Evolutionary conservation across 164 flowering plant species (phyloP), one percentile per base, ranked within the genome.

Genomic region (Vitis rotundifolia): DNA sequence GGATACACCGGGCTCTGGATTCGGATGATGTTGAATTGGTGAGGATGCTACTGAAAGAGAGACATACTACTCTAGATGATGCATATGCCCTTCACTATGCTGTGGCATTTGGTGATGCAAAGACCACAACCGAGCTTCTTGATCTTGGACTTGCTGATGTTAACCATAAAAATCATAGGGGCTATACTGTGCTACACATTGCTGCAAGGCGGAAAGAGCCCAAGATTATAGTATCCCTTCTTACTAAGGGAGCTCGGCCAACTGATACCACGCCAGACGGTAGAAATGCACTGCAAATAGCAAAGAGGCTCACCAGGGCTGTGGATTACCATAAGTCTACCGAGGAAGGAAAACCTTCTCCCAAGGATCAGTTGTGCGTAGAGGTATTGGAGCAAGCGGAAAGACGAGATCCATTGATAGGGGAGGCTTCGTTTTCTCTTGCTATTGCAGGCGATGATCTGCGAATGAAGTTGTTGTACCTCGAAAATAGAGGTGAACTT

Each of bases 351-450:
- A 81, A 83, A 66, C 78, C 87, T 59, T 77, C 97, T 69, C 86
- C 91, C 2, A 89, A 84, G 80, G 97, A 90, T 74, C 83, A 89
- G 65, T 71, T 93, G 68, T 95, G 99, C 81, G 77, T 93, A 70
- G 99, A 95, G 82, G 80, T 95, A 64, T 69, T 93, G 82, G 99
- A 95, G 82, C 96, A 92, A 75, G 96, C 97, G 52, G 97, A 90
- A 74, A 91, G 93, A 71, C 82, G 90, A 76, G 94, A 91, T 71
- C 95, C 93, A 22, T 71, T 89, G 49, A 81, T 87, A 8, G 93
- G 92, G 75, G 98, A 92, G 75, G 98, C 95, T 75, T 87, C 97
- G 62, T 71, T 78, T 59, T 87, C 95, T 69, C 91, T 92, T 78
- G 95, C 98, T 59, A 78, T 74, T 73, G 97, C 94, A 8, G 95